phyloP scores from a whole-genome alignment of 331 rosid species.

The Pyrus hybrid region DNA sequence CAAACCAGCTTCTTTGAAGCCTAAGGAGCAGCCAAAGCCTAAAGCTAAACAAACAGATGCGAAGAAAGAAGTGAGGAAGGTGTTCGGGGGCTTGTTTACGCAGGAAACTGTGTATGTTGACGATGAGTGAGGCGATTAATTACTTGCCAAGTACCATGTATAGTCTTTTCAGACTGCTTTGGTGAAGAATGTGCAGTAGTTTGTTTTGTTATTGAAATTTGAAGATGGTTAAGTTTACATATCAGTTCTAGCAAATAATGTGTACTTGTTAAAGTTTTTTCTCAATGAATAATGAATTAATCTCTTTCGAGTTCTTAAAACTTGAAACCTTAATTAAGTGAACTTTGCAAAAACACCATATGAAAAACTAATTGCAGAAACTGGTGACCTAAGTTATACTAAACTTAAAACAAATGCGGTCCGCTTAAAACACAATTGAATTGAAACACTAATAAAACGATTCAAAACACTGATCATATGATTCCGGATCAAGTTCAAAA shows the following conservation, averaged over 20 bases:
- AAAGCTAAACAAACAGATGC: constrained; percentile 22
- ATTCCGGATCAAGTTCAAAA: background rate
- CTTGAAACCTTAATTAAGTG: background rate
- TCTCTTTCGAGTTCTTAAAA: background rate
- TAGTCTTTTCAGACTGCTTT: background rate
- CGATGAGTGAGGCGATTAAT: constrained; percentile 49
- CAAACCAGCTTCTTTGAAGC: constrained; percentile 13
- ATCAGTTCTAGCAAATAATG: background rate
- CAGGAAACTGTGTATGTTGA: constrained; percentile 92
- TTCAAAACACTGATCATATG: background rate
- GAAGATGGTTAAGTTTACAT: background rate
- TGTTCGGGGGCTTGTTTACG: constrained; percentile 83
- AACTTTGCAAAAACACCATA: background rate
- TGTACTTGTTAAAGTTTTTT: background rate
- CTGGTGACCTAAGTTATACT: background rate
- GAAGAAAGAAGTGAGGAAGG: constrained; percentile 62
- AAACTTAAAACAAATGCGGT: background rate
- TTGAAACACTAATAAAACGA: background rate
- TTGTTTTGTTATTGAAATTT: background rate
- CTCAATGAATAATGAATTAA: background rate
- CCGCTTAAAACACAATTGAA: background rate
- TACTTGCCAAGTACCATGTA: background rate
- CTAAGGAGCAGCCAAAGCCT: constrained; percentile 31
- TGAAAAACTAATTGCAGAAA: background rate
- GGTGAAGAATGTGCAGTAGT: background rate